These are phyloP conservation scores for Chaetomiaceae sp. DNA, from an alignment of 2,329 filamentous ascomycete species.

Conservation along the genomic window DNA sequence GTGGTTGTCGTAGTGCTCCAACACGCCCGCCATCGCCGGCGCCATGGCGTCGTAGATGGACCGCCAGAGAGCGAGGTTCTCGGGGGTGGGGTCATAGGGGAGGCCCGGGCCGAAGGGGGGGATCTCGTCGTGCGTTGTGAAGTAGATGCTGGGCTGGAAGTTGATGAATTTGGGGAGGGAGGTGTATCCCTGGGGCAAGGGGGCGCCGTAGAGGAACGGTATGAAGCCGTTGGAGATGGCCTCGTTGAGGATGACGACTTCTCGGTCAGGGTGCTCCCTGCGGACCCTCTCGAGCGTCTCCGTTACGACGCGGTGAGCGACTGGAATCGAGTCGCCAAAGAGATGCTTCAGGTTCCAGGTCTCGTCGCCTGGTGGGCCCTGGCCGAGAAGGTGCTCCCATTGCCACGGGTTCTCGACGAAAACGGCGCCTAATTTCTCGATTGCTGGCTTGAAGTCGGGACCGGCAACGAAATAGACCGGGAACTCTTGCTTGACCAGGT, in stretches of 20 bases:
- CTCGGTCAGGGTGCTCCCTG: slow-evolving; percentile 31
- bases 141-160: slow-evolving; percentile 37
- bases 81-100: slow-evolving; percentile 17
- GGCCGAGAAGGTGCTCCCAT: not conserved
- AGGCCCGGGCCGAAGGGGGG: slow-evolving; percentile 38
- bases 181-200: slow-evolving; percentile 36
- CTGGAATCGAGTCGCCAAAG: slow-evolving; percentile 33
- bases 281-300: slow-evolving; percentile 32
- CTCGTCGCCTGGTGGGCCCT: slow-evolving; percentile 14
- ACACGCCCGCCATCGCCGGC: not conserved
- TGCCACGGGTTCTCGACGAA: slow-evolving; percentile 29
- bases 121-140: slow-evolving; percentile 35
- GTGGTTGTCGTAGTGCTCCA: slow-evolving; percentile 11
- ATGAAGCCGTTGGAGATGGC: slow-evolving; percentile 35
- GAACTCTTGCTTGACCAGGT: slow-evolving; percentile 38
- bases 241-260: slow-evolving; percentile 44
- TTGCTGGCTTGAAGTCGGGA: slow-evolving; percentile 32
- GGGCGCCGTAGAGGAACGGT: slow-evolving; percentile 37
- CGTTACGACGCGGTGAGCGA: slow-evolving; percentile 12
- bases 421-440: slow-evolving; percentile 36
- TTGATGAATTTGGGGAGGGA: slow-evolving; percentile 36
- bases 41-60: slow-evolving; percentile 8
- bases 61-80: slow-evolving; percentile 18
- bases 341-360: slow-evolving; percentile 33
- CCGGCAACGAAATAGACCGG: slow-evolving; percentile 40